Base-by-base conservation (phyloP, 2,329 filamentous ascomycete species). In the Aureobasidium sp. region DNA sequence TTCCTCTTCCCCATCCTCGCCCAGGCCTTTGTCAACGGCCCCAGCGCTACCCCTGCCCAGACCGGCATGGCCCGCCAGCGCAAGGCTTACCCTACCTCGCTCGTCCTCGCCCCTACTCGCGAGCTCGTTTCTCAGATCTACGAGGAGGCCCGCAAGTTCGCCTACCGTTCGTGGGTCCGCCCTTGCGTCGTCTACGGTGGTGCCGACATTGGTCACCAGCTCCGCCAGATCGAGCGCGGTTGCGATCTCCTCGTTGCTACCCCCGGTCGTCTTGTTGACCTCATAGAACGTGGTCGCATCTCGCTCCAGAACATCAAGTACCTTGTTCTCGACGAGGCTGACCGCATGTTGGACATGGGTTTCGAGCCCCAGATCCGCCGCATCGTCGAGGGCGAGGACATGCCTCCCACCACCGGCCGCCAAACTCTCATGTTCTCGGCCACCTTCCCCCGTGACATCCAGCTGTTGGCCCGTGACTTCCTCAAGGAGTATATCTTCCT, bases 291-390 rank as follows among this genome's bases (percentile, higher is more conserved):
- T 82, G 94, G 94, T 72, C 90, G 93, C 73, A 97, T 99, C 75
- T 97, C 94, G 46, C 87, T 99, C 60, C 85, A 87, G 77, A 96
- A 96, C 83, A 99, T 99, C 84, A 97, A 96, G 82, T 99, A 99
- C 75, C 84, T 99, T 64, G 90, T 99, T 69, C 89, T 99, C 60
- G 94, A 99, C 70, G 94, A 99, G 84, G 94, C 94, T 76, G 94
- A 99, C 81, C 94, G 94, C 75, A 99, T 99, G 94, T 83, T 99
- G 83, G 94, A 99, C 84, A 99, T 99, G 94, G 94, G 94, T 94
- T 99, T 99, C 83, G 94, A 99, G 82, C 94, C 94, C 71, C 94
- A 99, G 80, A 99, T 99, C 73, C 92, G 94, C 71, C 89, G 93
- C 70, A 97, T 99, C 71, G 94, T 99, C 47, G 93, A 97, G 78